Evolutionary conservation across 2,329 filamentous ascomycete species (phyloP), one percentile per base, ranked within the genome.

Genomic region (Pseudonectria buxi): DNA sequence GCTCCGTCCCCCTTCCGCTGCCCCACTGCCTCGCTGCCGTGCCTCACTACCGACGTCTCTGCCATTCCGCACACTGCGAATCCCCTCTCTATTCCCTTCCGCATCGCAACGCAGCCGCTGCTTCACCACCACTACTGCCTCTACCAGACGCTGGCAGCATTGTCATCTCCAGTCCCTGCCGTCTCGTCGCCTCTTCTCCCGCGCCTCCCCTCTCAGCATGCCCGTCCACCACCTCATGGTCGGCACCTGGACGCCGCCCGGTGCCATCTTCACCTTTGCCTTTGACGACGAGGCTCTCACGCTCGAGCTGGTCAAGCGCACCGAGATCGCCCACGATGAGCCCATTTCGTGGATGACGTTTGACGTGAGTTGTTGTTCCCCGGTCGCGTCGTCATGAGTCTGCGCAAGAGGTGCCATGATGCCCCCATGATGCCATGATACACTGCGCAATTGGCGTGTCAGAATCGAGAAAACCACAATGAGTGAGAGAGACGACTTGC

Each of bases 261-360:
- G 86, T 30, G 85, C 86, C 59, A 92, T 94, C 54, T 92, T 92
- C 63, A 94, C 86, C 0, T 82, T 94, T 41, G 77, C 81, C 41
- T 94, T 94, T 57, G 85, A 94, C 64, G 86, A 90, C 49, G 83
- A 89, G 62, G 78, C 76, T 26, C 67, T 88, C 46, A 81, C 80
- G 6, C 64, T 94, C 41, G 74, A 81, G 47, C 63, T 92, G 53
- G 66, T 94, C 55, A 88, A 90, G 67, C 79, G 82, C 50, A 92
- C 86, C 1, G 77, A 80, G 39, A 92, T 94, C 37, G 82, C 86
- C 4, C 64, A 83, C 34, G 83, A 90, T 45, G 86, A 94, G 63
- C 85, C 87, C 7, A 92, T 94, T 47, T 94, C 86, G 40, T 94
- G 87, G 87, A 90, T 94, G 83, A 82, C 86, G 12, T 90, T 94